Evolutionary conservation across 805 yeast genomes (phyloP).

Genomic region (Yamadazyma endophytica): DNA sequence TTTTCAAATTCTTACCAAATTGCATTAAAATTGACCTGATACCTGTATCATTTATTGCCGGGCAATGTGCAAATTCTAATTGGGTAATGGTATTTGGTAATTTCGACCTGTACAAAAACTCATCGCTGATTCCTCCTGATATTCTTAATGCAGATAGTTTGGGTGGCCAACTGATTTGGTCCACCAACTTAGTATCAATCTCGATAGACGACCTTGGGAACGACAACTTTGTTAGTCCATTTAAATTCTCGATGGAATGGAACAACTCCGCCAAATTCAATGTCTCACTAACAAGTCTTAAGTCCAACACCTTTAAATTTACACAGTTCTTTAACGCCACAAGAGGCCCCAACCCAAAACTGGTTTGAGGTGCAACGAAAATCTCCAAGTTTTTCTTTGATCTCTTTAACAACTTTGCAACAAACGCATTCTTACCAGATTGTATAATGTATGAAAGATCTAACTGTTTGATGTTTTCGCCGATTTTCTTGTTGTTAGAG

Average conservation of each 20-base stretch:
- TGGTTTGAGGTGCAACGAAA: conserved; percentile 90
- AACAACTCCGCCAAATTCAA: conserved; percentile 80
- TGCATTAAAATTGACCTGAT: conserved; percentile 56
- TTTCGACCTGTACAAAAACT: conserved; percentile 62
- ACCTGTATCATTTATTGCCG: conserved; percentile 63
- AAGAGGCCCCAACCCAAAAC: conserved; percentile 88
- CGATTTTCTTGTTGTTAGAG: conserved; percentile 45
- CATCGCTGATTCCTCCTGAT: conserved; percentile 87
- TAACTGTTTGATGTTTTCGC: conserved; percentile 56
- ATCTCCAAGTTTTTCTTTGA: conserved; percentile 61
- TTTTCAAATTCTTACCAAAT: conserved; percentile 62
- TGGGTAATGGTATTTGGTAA: conserved; percentile 71
- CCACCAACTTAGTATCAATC: conserved; percentile 48
- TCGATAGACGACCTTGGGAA: conserved; percentile 85
- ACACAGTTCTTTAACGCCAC: conserved; percentile 74
- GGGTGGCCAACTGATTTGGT: conserved; percentile 70
- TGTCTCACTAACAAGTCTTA: conserved; percentile 86
- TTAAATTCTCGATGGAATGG: conserved; percentile 60
- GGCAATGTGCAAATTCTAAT: conserved; percentile 85
- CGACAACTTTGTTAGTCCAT: conserved; percentile 65
- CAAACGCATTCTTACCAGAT: conserved; percentile 86
- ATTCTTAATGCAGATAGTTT: conserved; percentile 66
- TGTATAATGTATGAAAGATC: conserved; percentile 82
- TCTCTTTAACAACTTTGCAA: conserved; percentile 76
- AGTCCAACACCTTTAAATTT: conserved; percentile 60